Percentiles rank a stretch among this genome's conserved stretches.
These are phyloP conservation scores for Fraxinus quadrangulata DNA, from an alignment of 257 asterid species.

Conservation along the genomic window DNA sequence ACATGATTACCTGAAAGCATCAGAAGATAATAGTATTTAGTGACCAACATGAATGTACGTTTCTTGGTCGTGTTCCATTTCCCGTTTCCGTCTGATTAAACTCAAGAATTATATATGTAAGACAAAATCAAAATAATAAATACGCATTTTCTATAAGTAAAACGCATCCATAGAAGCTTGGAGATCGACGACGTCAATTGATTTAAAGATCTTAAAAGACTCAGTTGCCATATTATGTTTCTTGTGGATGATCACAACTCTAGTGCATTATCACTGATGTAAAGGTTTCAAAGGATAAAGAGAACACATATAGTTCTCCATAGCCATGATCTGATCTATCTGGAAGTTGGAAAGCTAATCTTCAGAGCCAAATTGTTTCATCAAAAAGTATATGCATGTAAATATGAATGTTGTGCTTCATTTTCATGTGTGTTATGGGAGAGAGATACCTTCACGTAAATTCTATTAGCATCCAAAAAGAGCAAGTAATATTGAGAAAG, in stretches of 20 bases:
- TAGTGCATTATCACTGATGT: background rate
- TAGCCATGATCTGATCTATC: no score
- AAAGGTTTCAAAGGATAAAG: no score
- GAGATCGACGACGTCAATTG: background rate
- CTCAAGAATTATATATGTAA: background rate
- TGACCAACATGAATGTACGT: background rate
- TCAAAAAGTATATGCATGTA: no score
- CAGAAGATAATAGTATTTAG: conserved; percentile 3
- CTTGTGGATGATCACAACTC: background rate
- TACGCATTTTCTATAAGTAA: conserved; percentile 6
- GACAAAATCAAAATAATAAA: conserved; percentile 4
- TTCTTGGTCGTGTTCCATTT: conserved; percentile 11
- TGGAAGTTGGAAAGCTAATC: no score
- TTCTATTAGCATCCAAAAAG: no score
- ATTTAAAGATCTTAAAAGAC: background rate
- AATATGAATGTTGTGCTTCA: no score
- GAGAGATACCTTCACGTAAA: no score
- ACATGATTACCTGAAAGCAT: conserved; percentile 67
- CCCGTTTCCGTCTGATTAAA: background rate
- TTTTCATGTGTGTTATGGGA: no score
- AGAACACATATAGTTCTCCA: no score
- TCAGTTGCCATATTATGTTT: background rate
- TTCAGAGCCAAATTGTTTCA: no score
- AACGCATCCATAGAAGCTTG: conserved; percentile 5
- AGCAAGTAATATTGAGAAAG: no score